Percentiles rank a stretch among this genome's conserved stretches.
phyloP scores from a whole-genome alignment of 805 yeast genomes.

The Spathaspora gorwiae region DNA sequence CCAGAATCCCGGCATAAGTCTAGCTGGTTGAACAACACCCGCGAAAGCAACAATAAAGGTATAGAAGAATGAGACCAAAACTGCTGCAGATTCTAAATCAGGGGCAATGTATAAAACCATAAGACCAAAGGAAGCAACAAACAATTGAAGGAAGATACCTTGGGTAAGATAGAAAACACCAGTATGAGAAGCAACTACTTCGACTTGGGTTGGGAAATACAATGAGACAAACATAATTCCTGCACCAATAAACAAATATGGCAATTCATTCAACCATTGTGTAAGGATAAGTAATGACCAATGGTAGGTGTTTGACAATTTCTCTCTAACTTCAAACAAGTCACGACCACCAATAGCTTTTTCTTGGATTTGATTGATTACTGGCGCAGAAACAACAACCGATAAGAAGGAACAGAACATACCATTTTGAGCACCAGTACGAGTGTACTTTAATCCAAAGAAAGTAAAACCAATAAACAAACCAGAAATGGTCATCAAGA shows the following conservation, averaged over 20 bases:
- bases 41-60: conserved; percentile 60
- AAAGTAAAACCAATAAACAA: conserved; percentile 27
- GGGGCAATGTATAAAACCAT: conserved; percentile 54
- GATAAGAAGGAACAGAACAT: conserved; percentile 59
- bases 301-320: conserved; percentile 66
- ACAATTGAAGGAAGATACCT: conserved; percentile 23
- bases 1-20: conserved; percentile 76
- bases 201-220: conserved; percentile 47
- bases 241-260: conserved; percentile 40
- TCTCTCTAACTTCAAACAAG: conserved; percentile 65
- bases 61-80: conserved; percentile 51
- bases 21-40: conserved; percentile 60
- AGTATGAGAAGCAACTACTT: conserved; percentile 38
- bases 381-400: conserved; percentile 52
- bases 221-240: conserved; percentile 35
- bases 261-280: conserved; percentile 54
- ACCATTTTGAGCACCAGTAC: conserved; percentile 55
- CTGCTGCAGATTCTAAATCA: conserved; percentile 63
- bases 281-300: conserved; percentile 59
- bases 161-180: conserved; percentile 30
- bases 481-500: conserved; percentile 49
- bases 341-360: conserved; percentile 56
- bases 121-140: conserved; percentile 32
- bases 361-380: conserved; percentile 60
- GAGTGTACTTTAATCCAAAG: conserved; percentile 19